Base-by-base conservation (phyloP, 73 alveolate genomes). In the Tetrahymena borealis region DNA sequence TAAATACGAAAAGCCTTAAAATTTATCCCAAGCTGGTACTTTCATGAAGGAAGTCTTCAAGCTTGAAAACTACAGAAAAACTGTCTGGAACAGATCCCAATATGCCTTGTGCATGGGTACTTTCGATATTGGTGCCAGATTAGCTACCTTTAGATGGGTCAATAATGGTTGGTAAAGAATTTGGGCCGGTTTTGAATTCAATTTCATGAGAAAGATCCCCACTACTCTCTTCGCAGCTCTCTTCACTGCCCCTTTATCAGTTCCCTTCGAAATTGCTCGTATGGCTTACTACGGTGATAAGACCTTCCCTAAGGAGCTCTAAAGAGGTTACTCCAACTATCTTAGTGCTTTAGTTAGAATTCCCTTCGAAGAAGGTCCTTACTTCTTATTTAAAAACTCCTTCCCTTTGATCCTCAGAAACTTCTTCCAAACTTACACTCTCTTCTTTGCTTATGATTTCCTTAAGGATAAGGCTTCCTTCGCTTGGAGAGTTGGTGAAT, bases 291-390 rank as follows among this genome's bases (percentile, higher is more conserved):
- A 94, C 91, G 98, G 97, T 32, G 98, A 96, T 93, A 95, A 95
- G 85, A 95, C 98, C 15, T 96, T 97, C 97, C 98, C 98, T 13
- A 78, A 92, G 28, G 98, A 96, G 93, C 91, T 96, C 40, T 91
- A 97, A 95, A 91, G 96, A 77, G 95, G 95, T 91, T 96, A 96
- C 85, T 78, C 97, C 28, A 95, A 97, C 13, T 97, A 96, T 33
- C 93, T 95, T 33, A 93, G 94, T 90, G 98, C 98, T 41, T 93
- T 96, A 32, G 33, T 92, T 38, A 95, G 98, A 92, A 96, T 96
- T 78, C 98, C 98, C 43, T 94, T 96, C 42, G 98, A 96, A 91
- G 97, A 96, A 92, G 98, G 98, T 13, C 97, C 98, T 39, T 91
- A 95, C 20, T 95, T 91, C 91, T 85, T 96, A 77, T 95, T 92